Percentiles rank a stretch among this genome's conserved stretches.
Conservation (phyloP, 2,329 filamentous ascomycete species). For the Pseudopithomyces maydicus region DNA sequence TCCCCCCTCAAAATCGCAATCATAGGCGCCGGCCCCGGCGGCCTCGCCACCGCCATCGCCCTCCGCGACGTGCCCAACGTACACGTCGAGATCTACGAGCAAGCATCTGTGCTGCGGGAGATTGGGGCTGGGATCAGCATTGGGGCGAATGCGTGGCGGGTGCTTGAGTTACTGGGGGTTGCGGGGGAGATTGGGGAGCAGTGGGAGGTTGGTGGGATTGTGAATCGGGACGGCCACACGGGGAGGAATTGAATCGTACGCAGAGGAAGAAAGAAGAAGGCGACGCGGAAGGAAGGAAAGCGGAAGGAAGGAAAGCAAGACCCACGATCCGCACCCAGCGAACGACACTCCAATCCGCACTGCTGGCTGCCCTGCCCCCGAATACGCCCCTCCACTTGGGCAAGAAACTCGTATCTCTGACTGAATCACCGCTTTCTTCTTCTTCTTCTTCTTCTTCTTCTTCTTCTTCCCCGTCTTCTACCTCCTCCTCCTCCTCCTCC, state of each 20-base stretch:
- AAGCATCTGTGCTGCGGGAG: slow-evolving; percentile 52
- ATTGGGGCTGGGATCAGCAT: slow-evolving; percentile 56
- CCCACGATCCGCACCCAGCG: slow-evolving; percentile 18
- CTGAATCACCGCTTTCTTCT: no score
- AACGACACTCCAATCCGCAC: slow-evolving; percentile 54
- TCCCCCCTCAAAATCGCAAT: slow-evolving; percentile 39
- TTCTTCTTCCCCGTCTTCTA: no score
- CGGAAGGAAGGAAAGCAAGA: slow-evolving; percentile 19
- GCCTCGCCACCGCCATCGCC: slow-evolving; percentile 53
- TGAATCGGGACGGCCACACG: no score
- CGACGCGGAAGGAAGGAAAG: slow-evolving; percentile 33
- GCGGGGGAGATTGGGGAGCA: slow-evolving; percentile 28
- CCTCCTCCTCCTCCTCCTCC: no score
- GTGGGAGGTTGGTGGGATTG: slow-evolving; percentile 11
- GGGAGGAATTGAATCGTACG: no score
- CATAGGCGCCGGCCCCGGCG: slow-evolving; percentile 47
- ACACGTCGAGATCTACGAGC: slow-evolving; percentile 52
- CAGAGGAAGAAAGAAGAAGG: no score
- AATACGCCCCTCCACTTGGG: slow-evolving; percentile 51
- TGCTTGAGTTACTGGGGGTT: slow-evolving; percentile 54
- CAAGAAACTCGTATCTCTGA: no score
- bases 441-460: no score
- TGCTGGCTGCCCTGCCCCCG: slow-evolving; percentile 52
- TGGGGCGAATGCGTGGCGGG: slow-evolving; percentile 54
- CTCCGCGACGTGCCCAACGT: slow-evolving; percentile 50